phyloP scores from a whole-genome alignment of 768 basidiomycete species.

The Lactarius hatsudake region DNA sequence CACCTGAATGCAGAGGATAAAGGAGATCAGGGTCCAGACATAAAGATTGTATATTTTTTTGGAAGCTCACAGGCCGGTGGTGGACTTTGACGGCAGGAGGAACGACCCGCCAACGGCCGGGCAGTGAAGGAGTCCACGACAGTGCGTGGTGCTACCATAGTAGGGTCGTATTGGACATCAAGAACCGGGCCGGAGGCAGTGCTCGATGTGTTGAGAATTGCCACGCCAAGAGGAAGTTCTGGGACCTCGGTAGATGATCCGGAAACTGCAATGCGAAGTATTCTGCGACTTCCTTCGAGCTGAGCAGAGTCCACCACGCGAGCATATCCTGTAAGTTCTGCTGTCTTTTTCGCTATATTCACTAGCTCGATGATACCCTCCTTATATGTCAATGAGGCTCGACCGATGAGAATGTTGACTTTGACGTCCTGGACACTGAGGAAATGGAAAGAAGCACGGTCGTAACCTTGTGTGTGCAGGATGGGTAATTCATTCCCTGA shows the following conservation, averaged over 20 bases:
- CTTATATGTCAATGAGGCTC: conserved; percentile 22
- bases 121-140: conserved; percentile 33
- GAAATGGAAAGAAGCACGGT: conserved; percentile 19
- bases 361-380: conserved; percentile 17
- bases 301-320: conserved; percentile 11
- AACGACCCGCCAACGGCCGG: conserved; percentile 30
- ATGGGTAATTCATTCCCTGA: conserved; percentile 25
- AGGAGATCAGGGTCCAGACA: conserved; percentile 34
- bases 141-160: conserved; percentile 34
- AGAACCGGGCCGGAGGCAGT: conserved; percentile 1
- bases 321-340: conserved; percentile 18
- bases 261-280: conserved; percentile 10
- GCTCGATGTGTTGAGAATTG: conserved; percentile 2
- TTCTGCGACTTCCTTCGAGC: conserved; percentile 10
- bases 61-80: conserved; percentile 30
- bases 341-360: conserved; percentile 14
- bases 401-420: conserved; percentile 20
- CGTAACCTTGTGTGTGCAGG: conserved; percentile 16
- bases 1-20: conserved; percentile 40
- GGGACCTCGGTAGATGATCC: not conserved
- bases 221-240: conserved; percentile 14
- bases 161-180: conserved; percentile 30
- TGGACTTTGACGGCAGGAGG: conserved; percentile 29
- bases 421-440: conserved; percentile 23
- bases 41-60: conserved; percentile 34